These are phyloP conservation scores for Chlorella sp. DNA, from an alignment of 139 green algal genomes.

Conservation along the genomic window DNA sequence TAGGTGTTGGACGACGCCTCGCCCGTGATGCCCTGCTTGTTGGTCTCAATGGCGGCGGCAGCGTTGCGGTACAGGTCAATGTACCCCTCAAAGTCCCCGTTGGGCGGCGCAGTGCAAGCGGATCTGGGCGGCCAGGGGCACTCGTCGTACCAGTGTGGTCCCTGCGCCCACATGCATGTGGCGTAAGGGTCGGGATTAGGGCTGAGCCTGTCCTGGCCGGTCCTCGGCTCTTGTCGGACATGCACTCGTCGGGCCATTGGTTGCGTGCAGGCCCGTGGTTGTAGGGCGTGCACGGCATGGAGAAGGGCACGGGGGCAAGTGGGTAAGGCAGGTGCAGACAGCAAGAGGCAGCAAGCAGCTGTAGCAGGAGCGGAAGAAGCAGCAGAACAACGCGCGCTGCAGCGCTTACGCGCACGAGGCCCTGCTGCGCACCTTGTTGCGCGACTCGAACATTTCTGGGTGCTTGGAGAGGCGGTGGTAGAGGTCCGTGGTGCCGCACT, in stretches of 20 bases:
- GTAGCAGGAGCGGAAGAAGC: no score
- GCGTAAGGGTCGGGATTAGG: no score
- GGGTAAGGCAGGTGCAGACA: no score
- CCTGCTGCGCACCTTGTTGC: conserved; percentile 56
- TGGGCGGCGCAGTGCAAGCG: conserved; percentile 37
- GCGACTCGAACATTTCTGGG: conserved; percentile 32
- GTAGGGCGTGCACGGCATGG: no score
- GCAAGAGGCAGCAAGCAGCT: no score
- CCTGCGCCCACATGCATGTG: conserved; percentile 15
- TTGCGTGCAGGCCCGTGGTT: no score
- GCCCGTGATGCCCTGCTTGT: conserved; percentile 27
- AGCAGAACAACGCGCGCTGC: no score
- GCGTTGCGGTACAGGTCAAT: conserved; percentile 15
- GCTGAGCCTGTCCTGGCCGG: no score
- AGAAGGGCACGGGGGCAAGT: no score
- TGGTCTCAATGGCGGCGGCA: not conserved
- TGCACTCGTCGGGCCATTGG: no score
- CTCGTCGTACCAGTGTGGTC: conserved; percentile 42
- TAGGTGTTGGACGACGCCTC: conserved; percentile 57
- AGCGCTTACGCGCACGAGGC: no score
- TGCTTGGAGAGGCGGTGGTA: conserved; percentile 52
- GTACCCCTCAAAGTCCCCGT: conserved; percentile 48
- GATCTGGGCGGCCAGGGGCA: conserved; percentile 34
- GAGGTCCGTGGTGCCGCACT: conserved; percentile 59
- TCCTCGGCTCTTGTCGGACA: no score